Evolutionary conservation across 1,284 basidiomycete genomes (phyloP), one percentile per base, ranked within the genome.

Genomic region (Mycena citricolor): DNA sequence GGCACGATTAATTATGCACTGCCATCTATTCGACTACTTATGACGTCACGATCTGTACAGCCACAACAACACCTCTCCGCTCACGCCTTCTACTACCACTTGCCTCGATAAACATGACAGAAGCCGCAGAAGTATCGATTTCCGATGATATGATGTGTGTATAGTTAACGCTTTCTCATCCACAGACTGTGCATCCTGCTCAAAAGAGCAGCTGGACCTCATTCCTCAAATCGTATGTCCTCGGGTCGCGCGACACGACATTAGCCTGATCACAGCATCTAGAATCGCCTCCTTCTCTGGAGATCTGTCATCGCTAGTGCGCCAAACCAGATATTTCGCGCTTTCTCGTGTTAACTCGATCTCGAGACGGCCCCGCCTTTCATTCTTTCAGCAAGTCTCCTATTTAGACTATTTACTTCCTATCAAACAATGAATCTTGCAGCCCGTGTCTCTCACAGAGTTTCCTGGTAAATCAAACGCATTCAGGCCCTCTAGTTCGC

Each of bases 251-350:
- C 30, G 4, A 12, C 14, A 7, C 11, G 31, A 23, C 41, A 20
- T 32, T 21, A 8, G 8, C 36, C 40, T 38, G 37, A 42, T 24
- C 24, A n/a, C 10, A 33, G 44, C 31, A 34, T 43, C 25, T 52
- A 89, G 86, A 46, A 82, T 94, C 54, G 81, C 89, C 32, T 83
- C 83, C 39, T 83, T 92, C 62, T 90, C 90, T 2, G 94, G 94
- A 47, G 95, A 99, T 70, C 76, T 99, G 40, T 95, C 89, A 2
- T 84, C 86, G 4, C 75, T 99, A 71, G 95, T 42, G 16, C 21
- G 33, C 21, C 2, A n/a, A n/a, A n/a, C n/a, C n/a, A n/a, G n/a
- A n/a, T 24, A 8, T 33, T 7, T 28, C 11, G 19, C 13, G 10
- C 17, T 31, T 17, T 21, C 3, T 16, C 42, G 23, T 13, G n/a